Base-by-base conservation (phyloP, 1,139 yeast genomes). In the Yamadazyma triangularis region DNA sequence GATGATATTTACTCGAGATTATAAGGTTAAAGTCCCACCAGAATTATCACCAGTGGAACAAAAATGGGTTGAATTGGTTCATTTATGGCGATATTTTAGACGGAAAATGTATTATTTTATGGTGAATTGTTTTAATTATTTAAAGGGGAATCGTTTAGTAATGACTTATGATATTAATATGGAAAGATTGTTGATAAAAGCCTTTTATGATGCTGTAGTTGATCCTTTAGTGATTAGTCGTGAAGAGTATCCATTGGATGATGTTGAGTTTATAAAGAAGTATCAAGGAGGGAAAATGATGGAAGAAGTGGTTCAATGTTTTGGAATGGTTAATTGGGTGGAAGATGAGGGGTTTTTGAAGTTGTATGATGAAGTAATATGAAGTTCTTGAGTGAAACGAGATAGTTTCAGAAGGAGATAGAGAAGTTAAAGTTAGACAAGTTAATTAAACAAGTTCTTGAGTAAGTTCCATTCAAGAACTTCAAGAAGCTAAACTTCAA, bases 81-180 rank as follows among this genome's bases (percentile, higher is more conserved):
- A 36, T 4, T 47, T 48, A 21, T 66, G 71, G 71, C 16, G 33
- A 4, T 61, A 57, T 31, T 66, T 65, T 41, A 57, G 62, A 33
- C 41, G 42, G 18, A 53, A 51, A 23, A 52, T 65, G 2, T 38
- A 65, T 14, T 64, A 44, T 34, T 52, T 41, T 25, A 21, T 64
- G 8, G 28, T 60, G 13, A 49, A 52, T 14, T 48, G 60, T 18
- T 63, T 65, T 32, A 52, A 51, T 15, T 60, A 64, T 1, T 41
- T 64, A 10, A 60, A 58, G 31, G 47, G 43, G 14, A 40, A 45
- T 33, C 40, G 50, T 13, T 42, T 49, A 11, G 50, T 56, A 13
- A 30, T 47, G 4, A 41, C 33, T 4, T 19, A 40, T 8, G 47
- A 39, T n/a, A 48, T 64, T 5, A 55, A 57, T 18, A 50, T 64